phyloP scores from a whole-genome alignment of 2,329 filamentous ascomycete species.

The Macrophomina pseudophaseolina region DNA sequence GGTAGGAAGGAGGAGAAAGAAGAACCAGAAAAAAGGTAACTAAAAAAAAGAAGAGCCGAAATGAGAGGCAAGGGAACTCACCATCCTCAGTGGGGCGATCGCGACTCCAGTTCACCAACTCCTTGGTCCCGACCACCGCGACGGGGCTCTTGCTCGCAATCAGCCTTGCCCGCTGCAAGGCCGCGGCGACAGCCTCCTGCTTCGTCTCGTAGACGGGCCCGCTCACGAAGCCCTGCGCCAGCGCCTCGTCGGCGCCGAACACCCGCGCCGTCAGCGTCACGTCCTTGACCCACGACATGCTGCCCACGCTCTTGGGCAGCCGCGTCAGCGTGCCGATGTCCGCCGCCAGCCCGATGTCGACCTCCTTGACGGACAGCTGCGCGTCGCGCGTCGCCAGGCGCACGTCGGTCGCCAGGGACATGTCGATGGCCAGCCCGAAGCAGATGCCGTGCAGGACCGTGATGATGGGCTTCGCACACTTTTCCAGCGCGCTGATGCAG shows the following conservation, averaged over 20 bases:
- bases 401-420: constrained; percentile 72
- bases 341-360: constrained; percentile 80
- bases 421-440: constrained; percentile 49
- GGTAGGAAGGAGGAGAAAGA: neutral
- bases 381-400: constrained; percentile 66
- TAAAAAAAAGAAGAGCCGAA: neutral
- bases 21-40: constrained; percentile 10
- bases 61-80: constrained; percentile 8
- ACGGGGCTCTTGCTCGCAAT: constrained; percentile 86
- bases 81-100: constrained; percentile 78
- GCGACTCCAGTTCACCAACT: constrained; percentile 79
- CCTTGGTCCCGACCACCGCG: constrained; percentile 85
- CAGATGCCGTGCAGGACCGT: constrained; percentile 42
- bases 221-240: constrained; percentile 71
- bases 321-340: constrained; percentile 78
- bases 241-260: constrained; percentile 71
- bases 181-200: constrained; percentile 65
- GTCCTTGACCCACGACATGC: constrained; percentile 78
- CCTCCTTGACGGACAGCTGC: constrained; percentile 76
- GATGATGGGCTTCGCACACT: constrained; percentile 72
- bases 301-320: constrained; percentile 75
- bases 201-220: constrained; percentile 64
- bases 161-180: constrained; percentile 65
- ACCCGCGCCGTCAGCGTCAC: constrained; percentile 73
- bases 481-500: constrained; percentile 76